phyloP scores from a whole-genome alignment of 768 basidiomycete species.

The Gelatoporia subvermispora region DNA sequence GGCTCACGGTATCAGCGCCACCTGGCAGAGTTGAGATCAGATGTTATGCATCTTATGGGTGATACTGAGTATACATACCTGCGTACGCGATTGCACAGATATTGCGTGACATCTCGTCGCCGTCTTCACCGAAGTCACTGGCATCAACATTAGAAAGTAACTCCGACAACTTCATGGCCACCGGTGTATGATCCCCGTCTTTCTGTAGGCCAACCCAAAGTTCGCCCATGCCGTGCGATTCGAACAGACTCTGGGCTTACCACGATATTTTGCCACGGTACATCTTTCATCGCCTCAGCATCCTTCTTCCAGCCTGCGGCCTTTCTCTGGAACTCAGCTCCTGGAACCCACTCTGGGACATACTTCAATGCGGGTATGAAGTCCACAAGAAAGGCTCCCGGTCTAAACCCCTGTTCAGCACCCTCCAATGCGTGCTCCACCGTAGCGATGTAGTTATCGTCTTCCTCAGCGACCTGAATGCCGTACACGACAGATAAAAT shows the following conservation, averaged over 20 bases:
- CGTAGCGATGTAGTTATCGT: neutral
- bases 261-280: too few relatives aligned
- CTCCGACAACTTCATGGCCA: too few relatives aligned
- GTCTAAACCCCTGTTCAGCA: neutral
- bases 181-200: too few relatives aligned
- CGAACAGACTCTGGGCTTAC: constrained; percentile 26
- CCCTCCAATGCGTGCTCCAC: neutral
- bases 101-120: constrained; percentile 61
- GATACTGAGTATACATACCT: neutral
- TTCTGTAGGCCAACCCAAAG: too few relatives aligned
- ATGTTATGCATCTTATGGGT: neutral
- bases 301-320: neutral
- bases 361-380: neutral
- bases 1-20: constrained; percentile 11
- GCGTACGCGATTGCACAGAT: constrained; percentile 26
- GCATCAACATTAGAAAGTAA: neutral
- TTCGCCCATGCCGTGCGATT: too few relatives aligned
- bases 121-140: constrained; percentile 42
- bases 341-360: constrained; percentile 2
- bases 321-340: neutral
- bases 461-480: neutral
- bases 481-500: constrained; percentile 2
- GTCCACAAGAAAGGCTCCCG: neutral
- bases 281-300: neutral
- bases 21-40: neutral